Conservation (phyloP, 148 eudicot genomes). For the Talinum fruticosum region DNA sequence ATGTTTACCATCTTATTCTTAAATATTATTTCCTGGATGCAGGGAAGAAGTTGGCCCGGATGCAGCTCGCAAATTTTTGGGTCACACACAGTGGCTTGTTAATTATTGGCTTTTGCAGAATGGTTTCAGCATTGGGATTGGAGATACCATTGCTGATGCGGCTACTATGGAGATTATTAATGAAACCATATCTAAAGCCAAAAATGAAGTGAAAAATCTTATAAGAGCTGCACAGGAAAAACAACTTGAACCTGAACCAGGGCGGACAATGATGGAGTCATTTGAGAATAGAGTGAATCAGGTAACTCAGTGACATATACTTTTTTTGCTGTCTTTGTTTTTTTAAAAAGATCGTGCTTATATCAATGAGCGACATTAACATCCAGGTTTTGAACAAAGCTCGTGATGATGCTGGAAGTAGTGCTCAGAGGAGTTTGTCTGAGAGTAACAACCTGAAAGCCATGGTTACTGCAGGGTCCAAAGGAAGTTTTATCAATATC, state of each 20-base stretch:
- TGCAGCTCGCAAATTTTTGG: conserved; percentile 97
- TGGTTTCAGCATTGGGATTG: conserved; percentile 95
- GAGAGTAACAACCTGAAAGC: conserved; percentile 99
- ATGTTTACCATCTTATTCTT: not conserved
- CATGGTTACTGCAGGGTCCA: conserved; percentile 98
- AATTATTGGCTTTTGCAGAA: conserved; percentile 96
- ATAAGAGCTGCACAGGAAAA: conserved; percentile 75
- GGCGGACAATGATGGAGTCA: conserved; percentile 99
- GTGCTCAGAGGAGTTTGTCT: conserved; percentile 89
- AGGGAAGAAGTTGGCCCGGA: conserved; percentile 99
- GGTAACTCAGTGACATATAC: conserved; percentile 33
- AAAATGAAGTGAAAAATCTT: conserved; percentile 85
- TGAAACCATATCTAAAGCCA: conserved; percentile 89
- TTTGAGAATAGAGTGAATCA: conserved; percentile 98
- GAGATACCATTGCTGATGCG: conserved; percentile 99
- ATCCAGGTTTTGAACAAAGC: conserved; percentile 95
- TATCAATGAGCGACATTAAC: not conserved
- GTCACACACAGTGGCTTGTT: conserved; percentile 99
- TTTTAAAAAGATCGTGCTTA: not conserved
- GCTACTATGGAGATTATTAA: conserved; percentile 87
- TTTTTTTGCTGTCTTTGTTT: not conserved
- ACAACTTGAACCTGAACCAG: conserved; percentile 93
- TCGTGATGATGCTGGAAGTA: conserved; percentile 99
- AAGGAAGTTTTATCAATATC: conserved; percentile 98
- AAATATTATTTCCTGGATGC: not conserved